These are phyloP conservation scores for Pestalotiopsis sp. DNA, from an alignment of 2,329 filamentous ascomycete species.

Conservation along the genomic window DNA sequence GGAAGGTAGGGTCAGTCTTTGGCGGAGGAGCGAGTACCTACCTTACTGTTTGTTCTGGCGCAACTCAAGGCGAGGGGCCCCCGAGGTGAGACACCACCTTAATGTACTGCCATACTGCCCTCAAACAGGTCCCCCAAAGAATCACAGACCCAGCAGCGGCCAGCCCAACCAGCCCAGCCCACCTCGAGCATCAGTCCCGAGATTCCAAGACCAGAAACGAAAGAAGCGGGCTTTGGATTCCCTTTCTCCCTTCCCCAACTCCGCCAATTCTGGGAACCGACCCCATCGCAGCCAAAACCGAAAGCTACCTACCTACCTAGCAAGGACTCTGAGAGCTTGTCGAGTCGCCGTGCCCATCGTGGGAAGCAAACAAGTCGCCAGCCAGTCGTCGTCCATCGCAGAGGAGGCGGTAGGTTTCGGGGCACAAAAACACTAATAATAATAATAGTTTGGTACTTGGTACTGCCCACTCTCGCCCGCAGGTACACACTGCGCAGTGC, in stretches of 20 bases:
- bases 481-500: too few species aligned
- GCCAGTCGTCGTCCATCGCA: too few species aligned
- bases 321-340: background rate
- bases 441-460: background rate
- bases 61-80: background rate
- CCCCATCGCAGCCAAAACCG: background rate
- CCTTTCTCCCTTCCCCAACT: background rate
- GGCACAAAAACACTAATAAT: background rate
- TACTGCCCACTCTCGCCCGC: background rate
- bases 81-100: conserved; percentile 9
- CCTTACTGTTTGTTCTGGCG: background rate
- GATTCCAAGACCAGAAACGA: background rate
- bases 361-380: background rate
- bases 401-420: background rate
- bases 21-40: background rate
- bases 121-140: background rate
- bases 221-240: background rate
- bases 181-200: background rate
- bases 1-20: too few species aligned
- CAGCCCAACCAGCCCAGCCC: background rate
- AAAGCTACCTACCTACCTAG: background rate
- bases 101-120: background rate
- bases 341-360: background rate
- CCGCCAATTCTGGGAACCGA: background rate
- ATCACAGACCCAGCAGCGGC: background rate